Evolutionary conservation across 148 eudicot genomes (phyloP), one percentile per base, ranked within the genome.

Genomic region (Vaccinium darrowii): DNA sequence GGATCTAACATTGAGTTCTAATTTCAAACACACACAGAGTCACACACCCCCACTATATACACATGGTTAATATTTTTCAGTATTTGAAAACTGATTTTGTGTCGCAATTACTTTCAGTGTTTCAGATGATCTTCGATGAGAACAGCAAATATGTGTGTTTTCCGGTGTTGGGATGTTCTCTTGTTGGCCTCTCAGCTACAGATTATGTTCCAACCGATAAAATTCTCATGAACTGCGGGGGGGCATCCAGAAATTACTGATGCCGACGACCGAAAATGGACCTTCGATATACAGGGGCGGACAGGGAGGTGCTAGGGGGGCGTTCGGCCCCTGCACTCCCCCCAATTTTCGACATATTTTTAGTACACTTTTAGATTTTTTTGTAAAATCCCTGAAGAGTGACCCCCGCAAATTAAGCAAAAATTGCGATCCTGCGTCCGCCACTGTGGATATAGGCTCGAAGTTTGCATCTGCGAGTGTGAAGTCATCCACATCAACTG

Each of bases 141-240:
- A 87, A 90, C 85, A 62, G 86, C 52, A 86, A 81, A 78, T 52
- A 62, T 82, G 47, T 23, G 36, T 73, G 86, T 21, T 82, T 82
- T 5, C 84, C 63, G 36, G 12, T 76, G 16, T 75, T 79, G 23
- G 72, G 83, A 57, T 76, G n/a, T 87, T 78, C 67, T 93, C 33
- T 87, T 88, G 56, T 79, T 92, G 50, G 84, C 78, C 16, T 80
- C 85, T 56, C 84, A 63, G 94, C 95, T 33, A 91, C 89, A 5
- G 84, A 93, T 85, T 96, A 93, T 85, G 87, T 86, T 7, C 94
- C 99, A 12, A 82, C 91, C 3, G 97, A 96, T 78, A 79, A 89
- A 13, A 90, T 92, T 19, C 84, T 94, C 39, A 53, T 96, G 75
- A 91, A 92, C 78, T 96, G 99, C 81, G 98, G 99, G 30, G 92